Conservation (phyloP, 306 rosid species). For the Crotalaria pallida region DNA sequence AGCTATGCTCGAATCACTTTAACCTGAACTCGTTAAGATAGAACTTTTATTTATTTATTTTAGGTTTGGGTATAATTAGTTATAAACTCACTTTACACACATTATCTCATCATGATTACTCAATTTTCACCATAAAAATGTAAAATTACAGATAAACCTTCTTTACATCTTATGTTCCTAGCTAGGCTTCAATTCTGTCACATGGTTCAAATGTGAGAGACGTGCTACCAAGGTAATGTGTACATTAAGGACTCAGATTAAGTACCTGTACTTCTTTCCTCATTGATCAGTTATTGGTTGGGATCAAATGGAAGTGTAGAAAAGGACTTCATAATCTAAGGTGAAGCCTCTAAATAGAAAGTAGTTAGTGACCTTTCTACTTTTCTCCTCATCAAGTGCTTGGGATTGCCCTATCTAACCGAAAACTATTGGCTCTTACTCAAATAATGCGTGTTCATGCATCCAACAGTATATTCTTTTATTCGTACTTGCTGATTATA, state of each 20-base stretch:
- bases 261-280: neutral
- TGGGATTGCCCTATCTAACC: neutral
- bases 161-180: neutral
- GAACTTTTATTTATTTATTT: too few relatives aligned
- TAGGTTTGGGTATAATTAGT: neutral
- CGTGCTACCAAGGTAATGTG: too few relatives aligned
- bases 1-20: too few relatives aligned
- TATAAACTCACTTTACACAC: neutral
- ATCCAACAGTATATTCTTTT: neutral
- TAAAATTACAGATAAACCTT: neutral
- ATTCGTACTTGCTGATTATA: neutral
- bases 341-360: constrained; percentile 25
- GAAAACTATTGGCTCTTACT: neutral
- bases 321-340: constrained; percentile 11
- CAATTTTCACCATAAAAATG: too few relatives aligned
- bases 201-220: neutral
- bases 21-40: too few relatives aligned
- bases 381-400: constrained; percentile 4
- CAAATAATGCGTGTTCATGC: neutral
- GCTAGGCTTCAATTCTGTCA: neutral
- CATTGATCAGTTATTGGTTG: neutral
- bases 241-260: neutral
- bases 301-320: neutral
- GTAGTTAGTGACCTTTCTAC: constrained; percentile 17
- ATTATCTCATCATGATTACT: too few relatives aligned